Percentiles rank a stretch among this genome's conserved stretches.
phyloP scores from a whole-genome alignment of 768 basidiomycete species.

The Phylloporus arenicola region DNA sequence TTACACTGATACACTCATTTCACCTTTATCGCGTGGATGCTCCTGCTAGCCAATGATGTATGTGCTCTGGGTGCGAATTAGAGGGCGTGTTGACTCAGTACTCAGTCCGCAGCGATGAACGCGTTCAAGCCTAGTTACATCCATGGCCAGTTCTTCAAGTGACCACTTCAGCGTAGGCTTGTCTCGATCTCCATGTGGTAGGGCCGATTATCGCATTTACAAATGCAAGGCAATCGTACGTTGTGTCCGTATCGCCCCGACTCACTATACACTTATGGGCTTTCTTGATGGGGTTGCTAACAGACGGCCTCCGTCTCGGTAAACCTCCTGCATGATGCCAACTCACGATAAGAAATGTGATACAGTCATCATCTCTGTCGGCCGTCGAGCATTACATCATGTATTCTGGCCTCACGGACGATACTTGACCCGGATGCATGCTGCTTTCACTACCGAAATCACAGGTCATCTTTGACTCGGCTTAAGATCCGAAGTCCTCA shows the following conservation, averaged over 20 bases:
- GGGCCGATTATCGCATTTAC: background rate
- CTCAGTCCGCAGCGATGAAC: background rate
- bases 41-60: conserved; percentile 5
- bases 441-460: too few relatives aligned
- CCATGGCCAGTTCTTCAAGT: too few relatives aligned
- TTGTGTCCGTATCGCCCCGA: too few relatives aligned
- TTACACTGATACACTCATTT: too few relatives aligned
- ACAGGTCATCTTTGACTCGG: background rate
- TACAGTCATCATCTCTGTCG: background rate
- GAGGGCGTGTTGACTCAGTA: background rate
- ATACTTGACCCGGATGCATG: too few relatives aligned
- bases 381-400: background rate
- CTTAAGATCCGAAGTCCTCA: background rate
- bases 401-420: too few relatives aligned
- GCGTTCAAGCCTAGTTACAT: background rate
- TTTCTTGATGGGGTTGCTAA: background rate
- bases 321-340: background rate
- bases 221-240: too few relatives aligned
- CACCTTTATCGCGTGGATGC: too few relatives aligned
- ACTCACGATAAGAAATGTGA: background rate
- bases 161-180: too few relatives aligned
- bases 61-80: background rate
- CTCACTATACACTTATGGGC: background rate
- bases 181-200: too few relatives aligned
- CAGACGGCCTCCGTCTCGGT: background rate